Evolutionary conservation across 2,329 filamentous ascomycete species (phyloP).

Genomic region (Emergomyces orientalis): DNA sequence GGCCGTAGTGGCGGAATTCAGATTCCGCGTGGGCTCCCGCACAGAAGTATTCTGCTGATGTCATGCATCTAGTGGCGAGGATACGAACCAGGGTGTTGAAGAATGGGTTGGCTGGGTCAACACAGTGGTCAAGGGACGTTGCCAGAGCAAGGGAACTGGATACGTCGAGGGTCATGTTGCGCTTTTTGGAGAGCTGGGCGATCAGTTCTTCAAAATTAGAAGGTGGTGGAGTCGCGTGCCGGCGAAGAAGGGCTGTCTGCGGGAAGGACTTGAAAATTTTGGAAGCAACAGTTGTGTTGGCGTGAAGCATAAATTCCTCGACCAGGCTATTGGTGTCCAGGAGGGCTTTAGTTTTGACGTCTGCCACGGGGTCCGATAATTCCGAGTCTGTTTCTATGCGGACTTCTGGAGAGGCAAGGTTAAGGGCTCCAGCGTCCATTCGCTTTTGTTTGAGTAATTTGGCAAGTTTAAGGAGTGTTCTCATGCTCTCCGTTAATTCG

Average conservation of each 20-base stretch:
- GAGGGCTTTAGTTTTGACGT: slow-evolving; percentile 89
- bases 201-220: slow-evolving; percentile 93
- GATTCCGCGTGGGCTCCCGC: slow-evolving; percentile 85
- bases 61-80: slow-evolving; percentile 97
- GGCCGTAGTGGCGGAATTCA: slow-evolving; percentile 93
- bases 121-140: slow-evolving; percentile 78
- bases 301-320: slow-evolving; percentile 98
- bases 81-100: slow-evolving; percentile 98
- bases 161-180: slow-evolving; percentile 65
- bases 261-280: slow-evolving; percentile 89
- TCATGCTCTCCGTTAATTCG: slow-evolving; percentile 81
- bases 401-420: slow-evolving; percentile 94
- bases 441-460: slow-evolving; percentile 91
- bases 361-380: slow-evolving; percentile 79
- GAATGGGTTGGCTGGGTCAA: slow-evolving; percentile 74
- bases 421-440: slow-evolving; percentile 90
- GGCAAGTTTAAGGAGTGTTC: slow-evolving; percentile 74
- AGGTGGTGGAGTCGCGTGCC: slow-evolving; percentile 84
- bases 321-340: slow-evolving; percentile 96
- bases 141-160: slow-evolving; percentile 90
- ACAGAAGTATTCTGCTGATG: slow-evolving; percentile 96
- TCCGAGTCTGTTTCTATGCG: slow-evolving; percentile 92
- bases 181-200: slow-evolving; percentile 83
- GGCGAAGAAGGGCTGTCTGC: slow-evolving; percentile 85
- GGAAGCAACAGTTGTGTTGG: slow-evolving; percentile 86